A percentile compares a stretch with the other conserved stretches of the same genome.
These are phyloP conservation scores for Passalora sequoiae DNA, from an alignment of 2,329 filamentous ascomycete genomes.

Conservation along the genomic window DNA sequence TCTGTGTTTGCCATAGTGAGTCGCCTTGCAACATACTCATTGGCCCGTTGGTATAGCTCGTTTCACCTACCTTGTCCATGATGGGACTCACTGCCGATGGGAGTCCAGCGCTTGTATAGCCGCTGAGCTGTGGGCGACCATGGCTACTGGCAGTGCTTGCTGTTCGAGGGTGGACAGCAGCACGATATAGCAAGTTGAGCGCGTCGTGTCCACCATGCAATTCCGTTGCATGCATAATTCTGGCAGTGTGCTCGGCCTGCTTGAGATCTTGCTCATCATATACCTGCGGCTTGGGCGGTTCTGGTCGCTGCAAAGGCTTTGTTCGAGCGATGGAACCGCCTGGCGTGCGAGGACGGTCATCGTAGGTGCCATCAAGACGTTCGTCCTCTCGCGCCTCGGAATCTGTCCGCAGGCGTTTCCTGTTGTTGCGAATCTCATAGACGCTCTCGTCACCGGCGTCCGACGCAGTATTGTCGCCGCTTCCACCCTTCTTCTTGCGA, in stretches of 20 bases:
- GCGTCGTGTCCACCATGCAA: slow-evolving; percentile 92
- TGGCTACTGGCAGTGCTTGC: slow-evolving; percentile 38
- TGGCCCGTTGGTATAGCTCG: slow-evolving; percentile 20
- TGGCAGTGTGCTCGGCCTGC: slow-evolving; percentile 56
- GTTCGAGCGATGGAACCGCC: slow-evolving; percentile 61
- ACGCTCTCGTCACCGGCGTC: slow-evolving; percentile 48
- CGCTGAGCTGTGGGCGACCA: slow-evolving; percentile 23
- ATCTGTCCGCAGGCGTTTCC: slow-evolving; percentile 55
- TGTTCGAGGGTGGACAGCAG: slow-evolving; percentile 51
- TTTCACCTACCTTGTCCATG: slow-evolving; percentile 16
- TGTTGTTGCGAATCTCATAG: slow-evolving; percentile 67
- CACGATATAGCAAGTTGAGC: slow-evolving; percentile 84
- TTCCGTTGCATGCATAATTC: slow-evolving; percentile 57
- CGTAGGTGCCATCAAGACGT: slow-evolving; percentile 44
- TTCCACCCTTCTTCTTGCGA: slow-evolving; percentile 74
- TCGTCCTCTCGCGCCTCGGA: slow-evolving; percentile 36
- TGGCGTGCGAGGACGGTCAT: slow-evolving; percentile 59
- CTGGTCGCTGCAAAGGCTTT: slow-evolving; percentile 62
- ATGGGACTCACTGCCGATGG: slow-evolving; percentile 25
- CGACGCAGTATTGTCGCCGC: slow-evolving; percentile 35
- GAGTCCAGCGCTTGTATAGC: slow-evolving; percentile 20
- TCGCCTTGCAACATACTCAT: slow-evolving; percentile 22
- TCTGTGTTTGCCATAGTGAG: slow-evolving; percentile 21
- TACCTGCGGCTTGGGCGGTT: slow-evolving; percentile 30
- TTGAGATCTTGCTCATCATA: slow-evolving; percentile 52